Conservation (phyloP, 352 stramenopile genomes). For the Pilasporangium apinafurcum region DNA sequence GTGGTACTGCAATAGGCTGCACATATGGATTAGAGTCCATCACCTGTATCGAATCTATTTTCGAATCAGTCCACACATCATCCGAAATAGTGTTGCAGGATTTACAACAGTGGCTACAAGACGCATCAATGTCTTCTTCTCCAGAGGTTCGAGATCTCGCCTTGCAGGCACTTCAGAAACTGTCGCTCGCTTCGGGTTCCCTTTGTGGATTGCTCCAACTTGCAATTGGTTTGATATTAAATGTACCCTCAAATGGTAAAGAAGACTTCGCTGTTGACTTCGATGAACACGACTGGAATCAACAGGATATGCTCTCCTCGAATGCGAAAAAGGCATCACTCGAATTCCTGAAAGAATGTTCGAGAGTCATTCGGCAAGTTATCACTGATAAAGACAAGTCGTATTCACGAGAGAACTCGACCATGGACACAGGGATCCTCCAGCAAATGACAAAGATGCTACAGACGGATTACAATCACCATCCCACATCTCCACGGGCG, state of each 20-base stretch:
- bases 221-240: slow-evolving; percentile 56
- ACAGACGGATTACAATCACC: too few species aligned
- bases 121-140: slow-evolving; percentile 40
- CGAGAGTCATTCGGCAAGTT: slow-evolving; percentile 38
- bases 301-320: slow-evolving; percentile 51
- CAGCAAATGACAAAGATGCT: slow-evolving; percentile 47
- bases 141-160: slow-evolving; percentile 52
- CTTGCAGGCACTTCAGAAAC: slow-evolving; percentile 44
- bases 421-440: slow-evolving; percentile 44
- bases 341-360: slow-evolving; percentile 43
- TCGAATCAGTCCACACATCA: slow-evolving; percentile 36
- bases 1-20: slow-evolving; percentile 17
- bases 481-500: too few species aligned
- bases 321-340: slow-evolving; percentile 21
- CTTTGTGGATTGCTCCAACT: slow-evolving; percentile 73
- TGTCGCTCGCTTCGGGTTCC: slow-evolving; percentile 72
- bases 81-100: slow-evolving; percentile 43
- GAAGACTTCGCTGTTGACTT: too few species aligned
- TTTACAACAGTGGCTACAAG: slow-evolving; percentile 63
- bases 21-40: slow-evolving; percentile 50
- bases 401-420: slow-evolving; percentile 19
- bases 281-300: slow-evolving; percentile 41
- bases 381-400: slow-evolving; percentile 31
- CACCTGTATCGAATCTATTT: slow-evolving; percentile 41
- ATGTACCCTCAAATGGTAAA: slow-evolving; percentile 17